A percentile compares a stretch with the other conserved stretches of the same genome.
Evolutionary conservation across 257 asterid species (phyloP).

Genomic region (Striga asiatica): DNA sequence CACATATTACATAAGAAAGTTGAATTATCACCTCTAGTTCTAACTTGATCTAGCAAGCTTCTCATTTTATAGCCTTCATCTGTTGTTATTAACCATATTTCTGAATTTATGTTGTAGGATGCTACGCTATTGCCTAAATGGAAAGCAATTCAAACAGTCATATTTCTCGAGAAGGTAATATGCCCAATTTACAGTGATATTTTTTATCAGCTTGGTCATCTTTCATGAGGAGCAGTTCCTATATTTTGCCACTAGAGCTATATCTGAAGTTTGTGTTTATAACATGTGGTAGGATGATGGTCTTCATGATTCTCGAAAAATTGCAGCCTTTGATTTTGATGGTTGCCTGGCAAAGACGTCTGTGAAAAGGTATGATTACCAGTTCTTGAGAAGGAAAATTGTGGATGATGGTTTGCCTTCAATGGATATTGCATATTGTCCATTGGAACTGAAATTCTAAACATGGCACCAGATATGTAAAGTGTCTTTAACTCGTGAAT

Average conservation of each 20-base stretch:
- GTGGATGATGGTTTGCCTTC: slow-evolving; percentile 2
- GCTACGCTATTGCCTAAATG: slow-evolving; percentile 66
- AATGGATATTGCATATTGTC: background rate
- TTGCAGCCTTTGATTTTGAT: slow-evolving; percentile 99
- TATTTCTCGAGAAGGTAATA: slow-evolving; percentile 69
- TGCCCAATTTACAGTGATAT: background rate
- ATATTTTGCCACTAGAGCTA: background rate
- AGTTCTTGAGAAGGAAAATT: slow-evolving; percentile 3
- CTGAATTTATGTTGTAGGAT: slow-evolving; percentile 33
- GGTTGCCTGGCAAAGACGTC: slow-evolving; percentile 89
- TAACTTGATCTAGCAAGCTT: background rate
- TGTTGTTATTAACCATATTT: background rate
- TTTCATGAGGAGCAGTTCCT: background rate
- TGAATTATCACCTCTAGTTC: background rate
- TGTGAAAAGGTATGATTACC: slow-evolving; percentile 56
- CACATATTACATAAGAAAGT: slow-evolving; percentile 5
- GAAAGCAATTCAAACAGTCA: slow-evolving; percentile 83
- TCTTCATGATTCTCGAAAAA: slow-evolving; percentile 63
- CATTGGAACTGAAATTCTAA: background rate
- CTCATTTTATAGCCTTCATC: background rate
- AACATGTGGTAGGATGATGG: slow-evolving; percentile 49
- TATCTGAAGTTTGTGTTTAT: background rate
- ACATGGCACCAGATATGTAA: background rate
- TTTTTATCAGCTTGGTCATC: slow-evolving; percentile 11
- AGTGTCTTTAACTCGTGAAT: background rate